A percentile compares a stretch with the other conserved stretches of the same genome.
phyloP scores from a whole-genome alignment of 2,329 filamentous ascomycete genomes.

The Colletotrichum horii region DNA sequence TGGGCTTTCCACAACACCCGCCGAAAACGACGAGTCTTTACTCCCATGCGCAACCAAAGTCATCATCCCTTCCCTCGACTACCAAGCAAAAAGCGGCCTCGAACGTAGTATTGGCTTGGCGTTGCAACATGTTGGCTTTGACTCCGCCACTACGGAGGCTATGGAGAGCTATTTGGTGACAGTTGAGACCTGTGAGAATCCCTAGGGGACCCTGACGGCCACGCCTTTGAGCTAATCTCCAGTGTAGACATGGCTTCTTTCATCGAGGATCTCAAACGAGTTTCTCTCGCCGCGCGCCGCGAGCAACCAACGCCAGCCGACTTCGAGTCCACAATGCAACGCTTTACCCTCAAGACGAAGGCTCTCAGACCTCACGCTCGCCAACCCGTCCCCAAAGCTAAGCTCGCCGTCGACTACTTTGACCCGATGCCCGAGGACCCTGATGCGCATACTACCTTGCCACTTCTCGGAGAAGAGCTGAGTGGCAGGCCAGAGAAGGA shows the following conservation, averaged over 20 bases:
- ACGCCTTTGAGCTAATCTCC: constrained; percentile 26
- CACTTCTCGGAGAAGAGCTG: constrained; percentile 57
- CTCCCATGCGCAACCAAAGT: neutral
- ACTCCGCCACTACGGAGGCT: constrained; percentile 57
- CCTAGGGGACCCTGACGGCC: neutral
- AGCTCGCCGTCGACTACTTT: constrained; percentile 42
- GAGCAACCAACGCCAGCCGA: constrained; percentile 60
- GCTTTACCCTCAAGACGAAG: constrained; percentile 56
- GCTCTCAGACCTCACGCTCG: constrained; percentile 62
- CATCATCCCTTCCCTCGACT: constrained; percentile 30
- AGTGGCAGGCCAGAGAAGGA: constrained; percentile 64
- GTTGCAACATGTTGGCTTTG: constrained; percentile 64
- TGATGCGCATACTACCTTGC: constrained; percentile 46
- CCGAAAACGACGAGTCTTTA: neutral
- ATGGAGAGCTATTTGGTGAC: constrained; percentile 62
- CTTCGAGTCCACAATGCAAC: constrained; percentile 58
- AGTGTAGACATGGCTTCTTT: constrained; percentile 53
- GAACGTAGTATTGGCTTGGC: constrained; percentile 61
- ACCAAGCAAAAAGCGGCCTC: constrained; percentile 47
- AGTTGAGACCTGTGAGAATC: constrained; percentile 61
- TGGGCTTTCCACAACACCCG: neutral
- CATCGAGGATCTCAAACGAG: constrained; percentile 50
- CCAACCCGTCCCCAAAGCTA: constrained; percentile 51
- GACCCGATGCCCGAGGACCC: constrained; percentile 42
- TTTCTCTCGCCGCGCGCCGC: constrained; percentile 55